Percentiles rank a stretch among this genome's conserved stretches.
These are phyloP conservation scores for Carex littledalei DNA, from an alignment of 176 grass and related monocot genomes.

Conservation along the genomic window DNA sequence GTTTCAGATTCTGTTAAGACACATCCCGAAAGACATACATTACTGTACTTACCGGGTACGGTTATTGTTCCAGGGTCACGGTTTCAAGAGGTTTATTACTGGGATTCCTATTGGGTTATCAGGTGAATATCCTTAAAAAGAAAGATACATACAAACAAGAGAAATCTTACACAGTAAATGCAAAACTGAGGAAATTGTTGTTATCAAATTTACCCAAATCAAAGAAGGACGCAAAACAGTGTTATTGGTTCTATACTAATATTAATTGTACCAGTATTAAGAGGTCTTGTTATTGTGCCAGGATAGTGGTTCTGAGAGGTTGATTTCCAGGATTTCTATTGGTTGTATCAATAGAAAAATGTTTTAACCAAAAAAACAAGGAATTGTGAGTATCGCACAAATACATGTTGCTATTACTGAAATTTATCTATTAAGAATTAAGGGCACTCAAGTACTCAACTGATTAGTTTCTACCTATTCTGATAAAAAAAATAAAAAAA, in stretches of 20 bases:
- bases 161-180: background rate
- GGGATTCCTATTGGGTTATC: conserved; percentile 89
- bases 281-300: background rate
- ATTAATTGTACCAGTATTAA: background rate
- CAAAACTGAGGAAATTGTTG: background rate
- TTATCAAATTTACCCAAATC: background rate
- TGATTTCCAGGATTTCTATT: background rate
- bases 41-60: conserved; percentile 56
- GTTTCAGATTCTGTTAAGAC: conserved; percentile 34
- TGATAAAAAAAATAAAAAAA: background rate
- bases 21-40: conserved; percentile 54
- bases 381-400: background rate
- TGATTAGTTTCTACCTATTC: background rate
- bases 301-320: background rate
- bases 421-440: background rate
- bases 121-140: conserved; percentile 36
- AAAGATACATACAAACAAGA: background rate
- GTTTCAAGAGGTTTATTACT: conserved; percentile 96
- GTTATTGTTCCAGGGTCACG: conserved; percentile 68
- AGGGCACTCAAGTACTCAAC: background rate
- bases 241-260: conserved; percentile 8
- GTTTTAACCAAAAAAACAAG: background rate
- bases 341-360: background rate
- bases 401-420: background rate
- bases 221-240: background rate